A percentile compares a stretch with the other conserved stretches of the same genome.
Conservation (phyloP, 2,329 filamentous ascomycete genomes). For the Arthrobotrys sinensis region DNA sequence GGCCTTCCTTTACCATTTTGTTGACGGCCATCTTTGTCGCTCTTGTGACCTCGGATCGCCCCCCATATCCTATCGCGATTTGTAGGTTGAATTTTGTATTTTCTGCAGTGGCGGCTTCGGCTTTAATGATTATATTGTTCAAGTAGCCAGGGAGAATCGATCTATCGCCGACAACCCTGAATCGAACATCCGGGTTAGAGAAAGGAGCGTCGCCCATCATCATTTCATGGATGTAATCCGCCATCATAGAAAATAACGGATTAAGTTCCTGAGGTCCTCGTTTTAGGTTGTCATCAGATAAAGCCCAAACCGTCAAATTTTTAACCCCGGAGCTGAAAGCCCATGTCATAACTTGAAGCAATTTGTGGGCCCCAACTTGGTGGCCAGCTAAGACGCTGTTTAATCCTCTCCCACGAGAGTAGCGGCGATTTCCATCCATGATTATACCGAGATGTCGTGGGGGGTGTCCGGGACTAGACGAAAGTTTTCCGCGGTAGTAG, state of each 20-base stretch:
- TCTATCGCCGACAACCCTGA: conserved; percentile 46
- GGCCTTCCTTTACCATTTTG: conserved; percentile 33
- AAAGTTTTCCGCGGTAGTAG: conserved; percentile 48
- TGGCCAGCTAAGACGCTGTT: conserved; percentile 40
- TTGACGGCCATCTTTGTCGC: conserved; percentile 42
- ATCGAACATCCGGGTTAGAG: conserved; percentile 37
- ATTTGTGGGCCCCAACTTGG: conserved; percentile 54
- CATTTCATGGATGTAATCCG: conserved; percentile 49
- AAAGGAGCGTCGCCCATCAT: conserved; percentile 49
- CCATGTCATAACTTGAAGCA: conserved; percentile 54
- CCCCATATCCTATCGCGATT: conserved; percentile 55
- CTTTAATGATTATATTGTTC: conserved; percentile 46
- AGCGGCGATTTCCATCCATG: conserved; percentile 57
- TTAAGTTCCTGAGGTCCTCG: conserved; percentile 48
- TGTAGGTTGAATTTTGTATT: conserved; percentile 51
- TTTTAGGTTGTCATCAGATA: conserved; percentile 56
- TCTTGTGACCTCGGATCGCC: conserved; percentile 52
- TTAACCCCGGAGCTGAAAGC: conserved; percentile 41
- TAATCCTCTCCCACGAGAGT: conserved; percentile 34
- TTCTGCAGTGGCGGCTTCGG: conserved; percentile 28
- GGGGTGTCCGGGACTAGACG: conserved; percentile 22
- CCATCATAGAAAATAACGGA: conserved; percentile 50
- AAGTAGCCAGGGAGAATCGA: conserved; percentile 48
- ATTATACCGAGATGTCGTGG: conserved; percentile 48
- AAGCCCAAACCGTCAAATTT: conserved; percentile 51